Conservation (phyloP, 192 early-diverging fungal species). For the Linnemannia exigua region DNA sequence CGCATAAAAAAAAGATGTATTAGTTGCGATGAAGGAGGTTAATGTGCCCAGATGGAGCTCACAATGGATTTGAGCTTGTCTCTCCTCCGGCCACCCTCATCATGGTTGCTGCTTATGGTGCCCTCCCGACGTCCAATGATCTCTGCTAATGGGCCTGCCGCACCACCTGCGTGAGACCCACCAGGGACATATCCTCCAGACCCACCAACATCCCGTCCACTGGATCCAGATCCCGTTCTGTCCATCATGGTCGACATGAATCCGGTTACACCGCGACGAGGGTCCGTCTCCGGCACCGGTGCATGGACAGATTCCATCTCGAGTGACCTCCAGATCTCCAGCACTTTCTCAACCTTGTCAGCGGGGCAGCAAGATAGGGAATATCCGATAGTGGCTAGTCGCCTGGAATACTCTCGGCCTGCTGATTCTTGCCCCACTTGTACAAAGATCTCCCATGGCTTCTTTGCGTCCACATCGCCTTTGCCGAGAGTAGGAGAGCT, state of each 20-base stretch:
- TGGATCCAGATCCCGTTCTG: constrained; percentile 23
- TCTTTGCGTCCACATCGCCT: constrained; percentile 60
- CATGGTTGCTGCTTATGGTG: constrained; percentile 11
- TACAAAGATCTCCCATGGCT: constrained; percentile 58
- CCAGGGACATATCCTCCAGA: constrained; percentile 19
- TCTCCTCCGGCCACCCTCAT: constrained; percentile 40
- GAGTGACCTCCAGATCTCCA: constrained; percentile 49
- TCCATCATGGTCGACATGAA: constrained; percentile 54
- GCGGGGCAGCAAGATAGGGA: constrained; percentile 68
- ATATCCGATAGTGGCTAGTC: constrained; percentile 66
- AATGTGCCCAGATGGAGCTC: constrained; percentile 49
- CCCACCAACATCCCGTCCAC: neutral
- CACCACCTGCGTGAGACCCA: neutral
- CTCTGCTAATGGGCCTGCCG: constrained; percentile 35
- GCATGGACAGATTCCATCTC: constrained; percentile 53
- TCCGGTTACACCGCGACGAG: constrained; percentile 39
- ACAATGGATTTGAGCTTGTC: constrained; percentile 54
- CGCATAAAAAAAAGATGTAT: neutral
- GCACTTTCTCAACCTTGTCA: constrained; percentile 48
- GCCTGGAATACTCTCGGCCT: constrained; percentile 50
- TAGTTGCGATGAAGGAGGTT: neutral
- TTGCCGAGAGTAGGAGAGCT: neutral
- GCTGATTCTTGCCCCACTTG: constrained; percentile 52
- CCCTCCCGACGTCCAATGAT: constrained; percentile 41
- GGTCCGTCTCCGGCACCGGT: constrained; percentile 39